A percentile compares a stretch with the other conserved stretches of the same genome.
Evolutionary conservation across 192 early-diverging fungal genomes (phyloP).

Genomic region (Gaertneriomyces semiglobifer): DNA sequence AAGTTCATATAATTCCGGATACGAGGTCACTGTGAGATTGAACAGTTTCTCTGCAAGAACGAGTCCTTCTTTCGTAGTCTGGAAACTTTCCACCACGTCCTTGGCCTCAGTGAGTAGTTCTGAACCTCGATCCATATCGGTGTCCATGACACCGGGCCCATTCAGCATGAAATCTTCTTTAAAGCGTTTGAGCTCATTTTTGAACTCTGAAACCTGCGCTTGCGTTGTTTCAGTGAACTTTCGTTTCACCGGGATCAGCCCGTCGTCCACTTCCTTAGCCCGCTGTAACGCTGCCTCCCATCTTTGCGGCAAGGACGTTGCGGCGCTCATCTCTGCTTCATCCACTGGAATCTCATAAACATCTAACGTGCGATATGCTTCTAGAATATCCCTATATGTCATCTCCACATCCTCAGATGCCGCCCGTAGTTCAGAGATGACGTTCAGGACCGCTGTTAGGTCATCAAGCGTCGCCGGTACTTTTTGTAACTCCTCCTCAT

Average conservation of each 20-base stretch:
- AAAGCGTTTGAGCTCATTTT: slow-evolving; percentile 44
- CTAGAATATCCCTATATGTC: slow-evolving; percentile 50
- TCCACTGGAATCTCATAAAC: slow-evolving; percentile 52
- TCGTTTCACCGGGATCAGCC: slow-evolving; percentile 55
- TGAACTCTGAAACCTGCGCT: slow-evolving; percentile 54
- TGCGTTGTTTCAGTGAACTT: slow-evolving; percentile 58
- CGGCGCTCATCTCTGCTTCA: slow-evolving; percentile 34
- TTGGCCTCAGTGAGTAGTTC: slow-evolving; percentile 50
- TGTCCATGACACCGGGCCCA: slow-evolving; percentile 52
- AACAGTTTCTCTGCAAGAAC: slow-evolving; percentile 61
- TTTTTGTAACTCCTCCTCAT: slow-evolving; percentile 48
- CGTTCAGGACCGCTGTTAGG: slow-evolving; percentile 59
- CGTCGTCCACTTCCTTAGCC: slow-evolving; percentile 49
- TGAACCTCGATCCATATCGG: slow-evolving; percentile 55
- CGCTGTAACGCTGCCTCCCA: slow-evolving; percentile 52
- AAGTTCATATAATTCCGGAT: slow-evolving; percentile 59
- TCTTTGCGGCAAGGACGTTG: slow-evolving; percentile 41
- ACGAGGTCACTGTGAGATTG: slow-evolving; percentile 56
- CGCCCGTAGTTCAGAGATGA: slow-evolving; percentile 51
- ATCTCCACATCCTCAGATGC: slow-evolving; percentile 59
- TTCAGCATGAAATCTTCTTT: slow-evolving; percentile 53
- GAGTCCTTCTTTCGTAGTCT: slow-evolving; percentile 44
- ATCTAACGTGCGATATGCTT: slow-evolving; percentile 54
- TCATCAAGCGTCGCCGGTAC: slow-evolving; percentile 54
- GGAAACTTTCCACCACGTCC: slow-evolving; percentile 40